These are phyloP conservation scores for Leccinum truebloodii DNA, from an alignment of 768 basidiomycete species.

Conservation along the genomic window DNA sequence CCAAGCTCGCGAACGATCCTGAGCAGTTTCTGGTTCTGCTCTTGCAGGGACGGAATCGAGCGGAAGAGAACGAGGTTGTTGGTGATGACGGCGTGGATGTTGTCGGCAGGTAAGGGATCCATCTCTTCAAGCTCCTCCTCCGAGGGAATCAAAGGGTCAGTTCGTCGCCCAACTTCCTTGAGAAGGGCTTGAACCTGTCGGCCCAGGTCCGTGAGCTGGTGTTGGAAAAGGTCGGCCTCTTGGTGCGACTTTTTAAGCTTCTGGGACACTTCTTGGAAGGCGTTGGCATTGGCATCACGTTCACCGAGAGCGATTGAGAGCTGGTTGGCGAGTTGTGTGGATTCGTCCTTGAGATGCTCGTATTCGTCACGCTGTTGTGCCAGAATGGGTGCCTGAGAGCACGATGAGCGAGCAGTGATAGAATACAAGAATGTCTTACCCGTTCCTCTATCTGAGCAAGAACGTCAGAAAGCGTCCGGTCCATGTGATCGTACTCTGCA, in stretches of 20 bases:
- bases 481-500: constrained; percentile 83
- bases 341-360: constrained; percentile 78
- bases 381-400: constrained; percentile 77
- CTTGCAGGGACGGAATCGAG: constrained; percentile 77
- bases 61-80: constrained; percentile 87
- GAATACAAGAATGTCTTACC: constrained; percentile 39
- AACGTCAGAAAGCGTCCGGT: constrained; percentile 74
- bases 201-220: constrained; percentile 80
- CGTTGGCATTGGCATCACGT: constrained; percentile 61
- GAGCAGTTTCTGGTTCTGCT: constrained; percentile 88
- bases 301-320: constrained; percentile 74
- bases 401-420: background rate
- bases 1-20: constrained; percentile 83
- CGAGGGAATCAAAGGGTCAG: constrained; percentile 79
- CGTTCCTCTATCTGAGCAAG: constrained; percentile 90
- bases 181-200: constrained; percentile 81
- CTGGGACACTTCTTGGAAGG: constrained; percentile 61
- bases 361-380: constrained; percentile 90
- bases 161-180: constrained; percentile 76
- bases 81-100: constrained; percentile 80
- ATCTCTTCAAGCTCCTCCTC: constrained; percentile 61
- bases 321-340: constrained; percentile 77
- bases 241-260: constrained; percentile 57
- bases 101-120: constrained; percentile 46
- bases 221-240: constrained; percentile 69